These are phyloP conservation scores for Globisporangium canariense DNA, from an alignment of 352 stramenopile genomes.

Conservation along the genomic window DNA sequence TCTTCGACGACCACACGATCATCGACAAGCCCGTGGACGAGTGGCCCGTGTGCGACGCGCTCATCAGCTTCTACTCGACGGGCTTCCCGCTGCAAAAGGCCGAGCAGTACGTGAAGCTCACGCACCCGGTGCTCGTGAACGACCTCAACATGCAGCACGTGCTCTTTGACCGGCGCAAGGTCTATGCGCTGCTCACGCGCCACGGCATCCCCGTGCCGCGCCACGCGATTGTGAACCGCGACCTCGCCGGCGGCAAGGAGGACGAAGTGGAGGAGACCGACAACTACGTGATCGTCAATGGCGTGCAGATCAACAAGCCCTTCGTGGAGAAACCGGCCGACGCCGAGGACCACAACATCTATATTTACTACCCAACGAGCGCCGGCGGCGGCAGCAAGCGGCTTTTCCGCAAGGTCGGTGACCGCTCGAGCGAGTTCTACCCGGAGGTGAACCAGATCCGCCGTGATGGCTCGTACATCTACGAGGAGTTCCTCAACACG, in stretches of 20 bases:
- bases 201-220: slow-evolving; percentile 95
- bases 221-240: slow-evolving; percentile 94
- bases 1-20: slow-evolving; percentile 98
- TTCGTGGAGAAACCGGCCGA: slow-evolving; percentile 99
- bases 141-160: slow-evolving; percentile 96
- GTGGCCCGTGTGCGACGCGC: slow-evolving; percentile 95
- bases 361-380: slow-evolving; percentile 99
- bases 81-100: slow-evolving; percentile 98
- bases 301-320: slow-evolving; percentile 97
- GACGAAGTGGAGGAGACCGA: slow-evolving; percentile 75
- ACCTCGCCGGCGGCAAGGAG: slow-evolving; percentile 71
- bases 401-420: slow-evolving; percentile 97
- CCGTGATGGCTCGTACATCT: slow-evolving; percentile 94
- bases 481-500: slow-evolving; percentile 99
- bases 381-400: slow-evolving; percentile 98
- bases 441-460: slow-evolving; percentile 96
- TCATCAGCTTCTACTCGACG: slow-evolving; percentile 99
- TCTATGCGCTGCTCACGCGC: slow-evolving; percentile 95
- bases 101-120: slow-evolving; percentile 94
- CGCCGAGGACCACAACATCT: slow-evolving; percentile 99
- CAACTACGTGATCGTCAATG: slow-evolving; percentile 91
- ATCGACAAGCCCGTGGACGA: slow-evolving; percentile 92
- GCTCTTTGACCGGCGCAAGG: slow-evolving; percentile 93
- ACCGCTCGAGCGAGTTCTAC: slow-evolving; percentile 95
- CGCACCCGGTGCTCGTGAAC: slow-evolving; percentile 97